phyloP scores from a whole-genome alignment of 495 filamentous ascomycete species.

The Talaromyces trachyspermus region DNA sequence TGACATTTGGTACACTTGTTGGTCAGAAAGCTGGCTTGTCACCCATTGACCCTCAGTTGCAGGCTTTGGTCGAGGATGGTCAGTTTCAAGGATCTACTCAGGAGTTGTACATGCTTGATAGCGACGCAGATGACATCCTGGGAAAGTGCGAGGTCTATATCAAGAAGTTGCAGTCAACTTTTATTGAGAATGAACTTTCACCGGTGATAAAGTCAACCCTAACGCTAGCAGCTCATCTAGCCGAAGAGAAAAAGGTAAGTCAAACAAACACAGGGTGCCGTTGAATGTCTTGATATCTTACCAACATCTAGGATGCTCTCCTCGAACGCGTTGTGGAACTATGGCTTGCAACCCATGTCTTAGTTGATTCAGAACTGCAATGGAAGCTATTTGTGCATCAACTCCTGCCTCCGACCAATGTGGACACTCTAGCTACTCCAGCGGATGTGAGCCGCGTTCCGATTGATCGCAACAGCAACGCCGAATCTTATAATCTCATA shows the following conservation, averaged over 20 bases:
- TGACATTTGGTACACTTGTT: conserved; percentile 45
- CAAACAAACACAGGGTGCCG: neutral
- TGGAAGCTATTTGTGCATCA: conserved; percentile 57
- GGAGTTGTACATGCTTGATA: conserved; percentile 54
- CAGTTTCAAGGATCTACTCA: conserved; percentile 33
- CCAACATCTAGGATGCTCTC: conserved; percentile 42
- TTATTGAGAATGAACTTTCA: conserved; percentile 60
- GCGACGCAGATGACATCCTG: conserved; percentile 59
- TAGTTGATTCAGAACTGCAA: conserved; percentile 56
- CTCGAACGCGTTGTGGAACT: conserved; percentile 63
- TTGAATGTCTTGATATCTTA: neutral
- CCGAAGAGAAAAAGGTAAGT: conserved; percentile 43
- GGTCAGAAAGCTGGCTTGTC: conserved; percentile 37
- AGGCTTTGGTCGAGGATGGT: conserved; percentile 40
- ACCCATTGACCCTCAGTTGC: conserved; percentile 46
- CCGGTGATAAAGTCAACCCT: conserved; percentile 62
- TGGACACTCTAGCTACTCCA: conserved; percentile 31
- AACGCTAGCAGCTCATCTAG: conserved; percentile 47
- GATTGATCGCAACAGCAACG: conserved; percentile 36
- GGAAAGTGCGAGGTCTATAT: conserved; percentile 64
- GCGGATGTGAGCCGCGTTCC: conserved; percentile 38
- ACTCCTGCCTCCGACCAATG: conserved; percentile 34
- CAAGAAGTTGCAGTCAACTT: conserved; percentile 51
- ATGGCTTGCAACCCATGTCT: conserved; percentile 67
- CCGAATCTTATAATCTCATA: conserved; percentile 45